Evolutionary conservation across 805 yeast species (phyloP), one percentile per base, ranked within the genome.

Genomic region (Spathaspora passalidarum): DNA sequence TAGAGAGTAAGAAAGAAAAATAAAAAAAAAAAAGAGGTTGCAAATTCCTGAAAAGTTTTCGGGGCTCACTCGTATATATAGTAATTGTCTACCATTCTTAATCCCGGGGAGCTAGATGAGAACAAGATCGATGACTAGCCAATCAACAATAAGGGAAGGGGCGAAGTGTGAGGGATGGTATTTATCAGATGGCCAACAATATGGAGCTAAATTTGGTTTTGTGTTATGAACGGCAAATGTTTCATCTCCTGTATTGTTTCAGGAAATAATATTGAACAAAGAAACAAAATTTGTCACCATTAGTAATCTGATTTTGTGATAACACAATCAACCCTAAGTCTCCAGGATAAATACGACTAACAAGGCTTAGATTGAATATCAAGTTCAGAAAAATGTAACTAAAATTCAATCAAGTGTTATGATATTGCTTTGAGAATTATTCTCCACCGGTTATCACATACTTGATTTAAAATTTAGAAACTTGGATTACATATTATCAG

Each of bases 1-100:
- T 2, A 8, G 22, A 36, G 38, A 36, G 23, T n/a, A n/a, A n/a
- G n/a, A n/a, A n/a, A n/a, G n/a, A n/a, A n/a, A n/a, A n/a, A n/a
- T n/a, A n/a, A n/a, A 32, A 32, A 32, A 6, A 32, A 32, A 36
- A 36, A 20, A 36, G 17, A 19, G 38, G 38, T 16, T 36, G 38
- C 38, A 18, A 36, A 29, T 29, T 29, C 14, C 8, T n/a, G n/a
- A 8, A 3, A 29, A 29, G 34, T 29, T 29, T 29, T 13, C 16
- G 34, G 34, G 34, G 34, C 34, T 29, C 4, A 7, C 6, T 13
- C 34, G 34, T 29, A 29, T 29, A 29, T 29, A 29, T 29, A 29
- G 34, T 29, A 29, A 29, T 29, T 29, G 16, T 6, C 14, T 10
- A 8, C 14, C 34, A 25, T 25, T 25, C 7, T 11, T 3, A 29